Evolutionary conservation across 352 stramenopile species (phyloP).

Genomic region (Aphanomyces astaci): DNA sequence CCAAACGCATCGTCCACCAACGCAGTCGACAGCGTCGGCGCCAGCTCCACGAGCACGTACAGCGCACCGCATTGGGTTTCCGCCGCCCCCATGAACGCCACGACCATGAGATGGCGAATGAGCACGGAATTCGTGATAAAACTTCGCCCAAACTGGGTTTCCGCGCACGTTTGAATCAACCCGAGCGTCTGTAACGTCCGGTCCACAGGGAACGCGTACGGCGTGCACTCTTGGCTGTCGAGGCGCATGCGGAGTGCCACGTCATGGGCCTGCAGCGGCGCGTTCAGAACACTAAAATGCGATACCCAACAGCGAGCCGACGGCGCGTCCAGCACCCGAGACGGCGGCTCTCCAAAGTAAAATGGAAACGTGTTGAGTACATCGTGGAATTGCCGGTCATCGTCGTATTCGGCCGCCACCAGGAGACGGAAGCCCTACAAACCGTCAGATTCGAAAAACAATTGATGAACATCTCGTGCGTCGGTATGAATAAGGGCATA

Average conservation of each 20-base stretch:
- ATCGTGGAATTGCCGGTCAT: not conserved
- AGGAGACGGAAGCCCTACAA: slow-evolving; percentile 68
- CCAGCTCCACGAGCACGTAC: slow-evolving; percentile 40
- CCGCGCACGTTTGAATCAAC: slow-evolving; percentile 48
- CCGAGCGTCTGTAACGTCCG: slow-evolving; percentile 58
- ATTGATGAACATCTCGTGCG: too few species aligned
- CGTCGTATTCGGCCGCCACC: slow-evolving; percentile 40
- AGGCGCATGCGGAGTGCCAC: slow-evolving; percentile 7
- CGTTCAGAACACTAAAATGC: not conserved
- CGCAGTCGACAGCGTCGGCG: slow-evolving; percentile 29
- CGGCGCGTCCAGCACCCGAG: slow-evolving; percentile 39
- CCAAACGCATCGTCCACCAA: slow-evolving; percentile 35
- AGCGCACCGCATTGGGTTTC: slow-evolving; percentile 45
- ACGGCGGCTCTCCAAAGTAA: slow-evolving; percentile 58
- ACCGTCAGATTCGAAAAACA: too few species aligned
- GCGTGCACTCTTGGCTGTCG: not conserved
- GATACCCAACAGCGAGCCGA: slow-evolving; percentile 50
- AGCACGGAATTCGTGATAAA: slow-evolving; percentile 53
- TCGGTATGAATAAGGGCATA: too few species aligned
- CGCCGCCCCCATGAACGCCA: slow-evolving; percentile 42
- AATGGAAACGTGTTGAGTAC: slow-evolving; percentile 31
- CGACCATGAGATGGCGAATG: slow-evolving; percentile 46
- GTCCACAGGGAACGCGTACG: slow-evolving; percentile 32
- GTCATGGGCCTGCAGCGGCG: slow-evolving; percentile 1
- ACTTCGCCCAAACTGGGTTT: slow-evolving; percentile 44